Evolutionary conservation across 169 alveolate genomes (phyloP).

Genomic region (Theileria parva): DNA sequence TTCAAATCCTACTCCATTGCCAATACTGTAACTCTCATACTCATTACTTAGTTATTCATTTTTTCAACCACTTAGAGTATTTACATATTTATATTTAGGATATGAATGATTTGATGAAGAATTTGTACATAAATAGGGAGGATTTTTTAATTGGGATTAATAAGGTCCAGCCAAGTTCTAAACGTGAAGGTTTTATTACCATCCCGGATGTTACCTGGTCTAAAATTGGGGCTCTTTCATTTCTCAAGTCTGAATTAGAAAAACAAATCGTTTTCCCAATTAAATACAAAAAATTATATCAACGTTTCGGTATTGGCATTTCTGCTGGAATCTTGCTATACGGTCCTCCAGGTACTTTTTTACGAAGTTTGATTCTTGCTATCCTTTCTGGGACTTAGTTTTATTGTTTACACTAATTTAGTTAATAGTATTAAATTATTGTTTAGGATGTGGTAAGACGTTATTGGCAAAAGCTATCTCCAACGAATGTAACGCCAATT

Average conservation of each 20-base stretch:
- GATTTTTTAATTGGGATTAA: conserved; percentile 85
- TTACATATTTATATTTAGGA: not conserved
- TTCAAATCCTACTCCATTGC: conserved; percentile 5
- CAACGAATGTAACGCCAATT: conserved; percentile 94
- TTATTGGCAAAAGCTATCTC: conserved; percentile 97
- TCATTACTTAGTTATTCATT: not conserved
- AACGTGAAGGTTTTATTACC: conserved; percentile 94
- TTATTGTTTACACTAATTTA: not conserved
- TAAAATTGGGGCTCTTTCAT: conserved; percentile 93
- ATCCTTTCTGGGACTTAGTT: not conserved
- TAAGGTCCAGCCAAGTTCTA: conserved; percentile 89
- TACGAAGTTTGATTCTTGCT: too few species aligned
- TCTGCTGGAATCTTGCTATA: conserved; percentile 97
- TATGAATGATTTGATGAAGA: conserved; percentile 9
- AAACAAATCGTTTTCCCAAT: conserved; percentile 92
- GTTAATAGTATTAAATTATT: not conserved
- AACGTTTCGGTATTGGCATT: conserved; percentile 87
- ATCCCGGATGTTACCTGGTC: conserved; percentile 95
- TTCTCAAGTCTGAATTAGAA: conserved; percentile 87
- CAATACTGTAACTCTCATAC: not conserved
- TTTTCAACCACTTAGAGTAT: not conserved
- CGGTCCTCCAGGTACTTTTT: conserved; percentile 92
- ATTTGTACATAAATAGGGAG: conserved; percentile 70
- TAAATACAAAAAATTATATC: conserved; percentile 85
- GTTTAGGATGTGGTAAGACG: conserved; percentile 93